Percentiles rank a stretch among this genome's conserved stretches.
These are phyloP conservation scores for Juglanconis sp. DNA, from an alignment of 2,329 filamentous ascomycete genomes.

Conservation along the genomic window DNA sequence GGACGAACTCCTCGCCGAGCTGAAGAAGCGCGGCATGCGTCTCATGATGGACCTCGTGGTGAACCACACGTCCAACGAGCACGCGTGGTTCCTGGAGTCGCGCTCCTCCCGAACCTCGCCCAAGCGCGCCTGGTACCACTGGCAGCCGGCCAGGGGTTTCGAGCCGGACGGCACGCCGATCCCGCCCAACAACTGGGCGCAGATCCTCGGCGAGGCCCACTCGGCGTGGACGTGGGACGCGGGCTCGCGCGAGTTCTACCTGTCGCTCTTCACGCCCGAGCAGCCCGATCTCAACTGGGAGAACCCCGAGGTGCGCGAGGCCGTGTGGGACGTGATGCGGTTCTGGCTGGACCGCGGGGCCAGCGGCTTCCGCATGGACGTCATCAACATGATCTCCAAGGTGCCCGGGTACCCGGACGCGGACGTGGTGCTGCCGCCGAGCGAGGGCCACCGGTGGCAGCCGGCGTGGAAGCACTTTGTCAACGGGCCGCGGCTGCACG, in stretches of 20 bases:
- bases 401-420: slow-evolving; percentile 11
- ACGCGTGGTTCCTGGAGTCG: slow-evolving; percentile 57
- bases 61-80: slow-evolving; percentile 63
- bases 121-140: slow-evolving; percentile 63
- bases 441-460: slow-evolving; percentile 8
- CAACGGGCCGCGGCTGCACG: slow-evolving; percentile 17
- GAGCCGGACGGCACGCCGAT: slow-evolving; percentile 54
- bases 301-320: slow-evolving; percentile 59
- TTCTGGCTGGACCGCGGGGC: slow-evolving; percentile 72
- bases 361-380: slow-evolving; percentile 59
- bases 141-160: slow-evolving; percentile 53
- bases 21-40: slow-evolving; percentile 63
- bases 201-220: slow-evolving; percentile 30
- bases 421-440: slow-evolving; percentile 4
- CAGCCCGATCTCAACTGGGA: slow-evolving; percentile 82
- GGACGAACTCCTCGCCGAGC: slow-evolving; percentile 57
- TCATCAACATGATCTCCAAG: slow-evolving; percentile 18
- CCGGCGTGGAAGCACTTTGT: slow-evolving; percentile 8
- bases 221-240: slow-evolving; percentile 49
- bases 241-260: slow-evolving; percentile 51
- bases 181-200: slow-evolving; percentile 60
- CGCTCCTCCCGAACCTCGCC: slow-evolving; percentile 47
- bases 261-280: slow-evolving; percentile 66
- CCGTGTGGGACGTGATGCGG: slow-evolving; percentile 65
- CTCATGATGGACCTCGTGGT: slow-evolving; percentile 71